Conservation (phyloP, 202 grass and related monocot species). For the Carex arenaria region DNA sequence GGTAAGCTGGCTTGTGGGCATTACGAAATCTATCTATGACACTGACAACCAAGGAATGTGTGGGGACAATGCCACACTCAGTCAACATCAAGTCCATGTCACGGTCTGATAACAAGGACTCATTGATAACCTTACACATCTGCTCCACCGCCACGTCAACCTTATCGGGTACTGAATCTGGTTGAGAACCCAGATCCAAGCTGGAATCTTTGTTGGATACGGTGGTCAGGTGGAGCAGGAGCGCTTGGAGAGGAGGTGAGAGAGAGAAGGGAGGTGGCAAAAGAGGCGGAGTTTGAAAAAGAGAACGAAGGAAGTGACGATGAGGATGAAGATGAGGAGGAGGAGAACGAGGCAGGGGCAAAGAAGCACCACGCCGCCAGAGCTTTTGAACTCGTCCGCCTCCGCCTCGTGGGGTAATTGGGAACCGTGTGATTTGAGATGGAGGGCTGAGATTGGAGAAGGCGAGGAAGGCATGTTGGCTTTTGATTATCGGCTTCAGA, state of each 20-base stretch:
- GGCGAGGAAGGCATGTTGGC: too few relatives aligned
- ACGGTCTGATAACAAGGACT: constrained; percentile 35
- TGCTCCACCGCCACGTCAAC: constrained; percentile 32
- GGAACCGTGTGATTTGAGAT: too few relatives aligned
- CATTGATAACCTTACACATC: constrained; percentile 53
- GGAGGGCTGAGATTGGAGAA: too few relatives aligned
- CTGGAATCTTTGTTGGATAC: neutral
- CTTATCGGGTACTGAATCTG: neutral
- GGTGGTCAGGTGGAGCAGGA: constrained; percentile 26
- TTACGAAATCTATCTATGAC: constrained; percentile 66
- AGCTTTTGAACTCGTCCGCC: neutral
- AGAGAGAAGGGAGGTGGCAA: constrained; percentile 43
- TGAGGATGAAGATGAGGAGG: constrained; percentile 41
- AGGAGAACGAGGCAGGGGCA: constrained; percentile 54
- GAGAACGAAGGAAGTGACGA: constrained; percentile 37
- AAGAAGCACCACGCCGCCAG: constrained; percentile 35
- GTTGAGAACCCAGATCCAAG: neutral
- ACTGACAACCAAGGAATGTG: constrained; percentile 41
- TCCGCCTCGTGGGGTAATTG: neutral
- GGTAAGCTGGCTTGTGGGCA: constrained; percentile 52
- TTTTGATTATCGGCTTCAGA: too few relatives aligned
- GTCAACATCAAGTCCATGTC: constrained; percentile 57
- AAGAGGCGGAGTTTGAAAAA: constrained; percentile 68
- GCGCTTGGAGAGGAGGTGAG: neutral
- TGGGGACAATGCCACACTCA: constrained; percentile 35